phyloP scores from a whole-genome alignment of 2,329 filamentous ascomycete species.

The Fusarium verrucosum region DNA sequence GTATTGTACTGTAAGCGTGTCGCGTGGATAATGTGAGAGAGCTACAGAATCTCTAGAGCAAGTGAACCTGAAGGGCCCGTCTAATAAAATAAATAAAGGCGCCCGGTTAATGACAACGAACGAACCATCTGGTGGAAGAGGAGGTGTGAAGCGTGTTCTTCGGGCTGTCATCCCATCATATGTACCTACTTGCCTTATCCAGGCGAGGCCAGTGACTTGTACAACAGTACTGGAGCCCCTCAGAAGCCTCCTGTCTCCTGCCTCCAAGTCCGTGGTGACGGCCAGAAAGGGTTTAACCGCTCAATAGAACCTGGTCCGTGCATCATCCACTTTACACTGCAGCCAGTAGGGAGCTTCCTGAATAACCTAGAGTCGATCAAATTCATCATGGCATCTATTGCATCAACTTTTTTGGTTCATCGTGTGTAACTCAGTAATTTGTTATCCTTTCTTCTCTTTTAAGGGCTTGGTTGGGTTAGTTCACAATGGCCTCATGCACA shows the following conservation, averaged over 20 bases:
- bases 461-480: constrained; percentile 19
- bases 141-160: constrained; percentile 30
- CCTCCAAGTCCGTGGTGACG: constrained; percentile 8
- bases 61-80: not conserved
- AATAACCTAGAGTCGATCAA: constrained; percentile 5
- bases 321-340: constrained; percentile 23
- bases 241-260: constrained; percentile 35
- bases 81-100: not conserved
- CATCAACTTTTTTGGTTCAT: constrained; percentile 23
- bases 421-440: not conserved
- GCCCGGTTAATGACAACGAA: not conserved
- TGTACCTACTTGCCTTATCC: too few relatives aligned
- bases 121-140: constrained; percentile 25
- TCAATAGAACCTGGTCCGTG: constrained; percentile 33
- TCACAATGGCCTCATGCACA: constrained; percentile 48
- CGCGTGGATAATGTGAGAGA: not conserved
- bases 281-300: constrained; percentile 30
- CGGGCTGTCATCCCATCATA: constrained; percentile 27
- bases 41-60: not conserved
- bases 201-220: constrained; percentile 12
- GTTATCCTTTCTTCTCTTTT: not conserved
- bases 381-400: constrained; percentile 44
- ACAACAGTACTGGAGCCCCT: too few relatives aligned
- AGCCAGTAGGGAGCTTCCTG: constrained; percentile 36
- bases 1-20: constrained; percentile 9